Conservation (phyloP, 495 filamentous ascomycete genomes). For the Talaromyces thailandensis region DNA sequence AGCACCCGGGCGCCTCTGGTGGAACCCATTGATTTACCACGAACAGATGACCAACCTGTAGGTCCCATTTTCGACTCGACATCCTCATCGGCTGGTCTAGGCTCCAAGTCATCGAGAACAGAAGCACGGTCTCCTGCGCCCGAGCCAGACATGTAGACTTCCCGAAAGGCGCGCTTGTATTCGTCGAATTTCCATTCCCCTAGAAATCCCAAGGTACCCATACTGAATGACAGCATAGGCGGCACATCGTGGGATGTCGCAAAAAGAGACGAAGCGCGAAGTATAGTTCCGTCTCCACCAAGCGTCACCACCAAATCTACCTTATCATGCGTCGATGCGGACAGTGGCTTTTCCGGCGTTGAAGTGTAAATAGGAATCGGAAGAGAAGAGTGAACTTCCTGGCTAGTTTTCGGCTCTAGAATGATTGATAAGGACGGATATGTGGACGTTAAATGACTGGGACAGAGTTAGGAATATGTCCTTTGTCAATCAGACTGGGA, state of each 20-base stretch:
- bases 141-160: constrained; percentile 88
- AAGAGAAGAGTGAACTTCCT: constrained; percentile 62
- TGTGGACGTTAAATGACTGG: constrained; percentile 63
- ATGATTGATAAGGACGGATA: constrained; percentile 78
- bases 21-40: constrained; percentile 74
- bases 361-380: constrained; percentile 67
- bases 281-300: constrained; percentile 91
- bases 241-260: constrained; percentile 72
- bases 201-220: constrained; percentile 91
- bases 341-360: constrained; percentile 23
- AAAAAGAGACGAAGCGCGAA: constrained; percentile 87
- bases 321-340: constrained; percentile 46
- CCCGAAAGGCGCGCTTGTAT: constrained; percentile 80
- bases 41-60: constrained; percentile 60
- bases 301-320: constrained; percentile 81
- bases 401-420: constrained; percentile 68
- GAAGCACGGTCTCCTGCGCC: constrained; percentile 39
- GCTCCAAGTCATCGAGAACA: constrained; percentile 20
- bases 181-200: constrained; percentile 95
- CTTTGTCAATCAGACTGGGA: neutral
- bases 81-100: constrained; percentile 11
- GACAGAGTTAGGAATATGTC: constrained; percentile 3
- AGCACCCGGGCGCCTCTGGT: constrained; percentile 67
- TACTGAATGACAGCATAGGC: constrained; percentile 89
- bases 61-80: constrained; percentile 20